Conservation (phyloP, 164 flowering plant genomes). For the Tinospora cordifolia region DNA sequence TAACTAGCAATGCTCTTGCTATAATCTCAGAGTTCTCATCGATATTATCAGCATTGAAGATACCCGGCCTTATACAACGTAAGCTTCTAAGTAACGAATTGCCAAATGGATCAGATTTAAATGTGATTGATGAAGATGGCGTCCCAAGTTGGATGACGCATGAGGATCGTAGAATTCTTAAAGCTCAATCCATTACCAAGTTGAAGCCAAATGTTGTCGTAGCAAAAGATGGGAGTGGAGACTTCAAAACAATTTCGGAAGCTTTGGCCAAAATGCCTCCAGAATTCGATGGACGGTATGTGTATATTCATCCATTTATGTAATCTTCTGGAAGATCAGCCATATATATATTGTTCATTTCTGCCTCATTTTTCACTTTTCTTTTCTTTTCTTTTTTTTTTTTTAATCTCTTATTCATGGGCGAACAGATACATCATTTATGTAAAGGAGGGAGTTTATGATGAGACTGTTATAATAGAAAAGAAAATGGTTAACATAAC, state of each 20-base stretch:
- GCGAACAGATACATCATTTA: slow-evolving; percentile 49
- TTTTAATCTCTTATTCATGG: not conserved
- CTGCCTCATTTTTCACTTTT: not conserved
- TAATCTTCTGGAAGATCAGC: no score
- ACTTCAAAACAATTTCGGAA: slow-evolving; percentile 45
- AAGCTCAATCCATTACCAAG: slow-evolving; percentile 8
- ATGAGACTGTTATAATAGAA: slow-evolving; percentile 44
- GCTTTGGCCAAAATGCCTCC: slow-evolving; percentile 59
- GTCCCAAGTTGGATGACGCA: slow-evolving; percentile 44
- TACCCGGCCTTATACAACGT: slow-evolving; percentile 14
- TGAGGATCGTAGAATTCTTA: slow-evolving; percentile 42
- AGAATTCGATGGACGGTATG: slow-evolving; percentile 41
- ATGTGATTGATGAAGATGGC: slow-evolving; percentile 14
- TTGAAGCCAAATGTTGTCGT: slow-evolving; percentile 50
- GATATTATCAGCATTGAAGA: slow-evolving; percentile 15
- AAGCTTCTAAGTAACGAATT: slow-evolving; percentile 15
- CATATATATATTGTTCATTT: not conserved
- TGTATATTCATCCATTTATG: no score
- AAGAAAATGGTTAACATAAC: slow-evolving; percentile 64
- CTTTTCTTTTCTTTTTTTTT: not conserved
- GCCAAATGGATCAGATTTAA: not conserved
- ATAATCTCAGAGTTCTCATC: slow-evolving; percentile 23
- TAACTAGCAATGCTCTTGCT: slow-evolving; percentile 61
- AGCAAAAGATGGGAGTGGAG: slow-evolving; percentile 79
- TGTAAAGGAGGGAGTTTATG: slow-evolving; percentile 59